Evolutionary conservation across 2,329 filamentous ascomycete species (phyloP).

Genomic region (Bipolaris zeicola): DNA sequence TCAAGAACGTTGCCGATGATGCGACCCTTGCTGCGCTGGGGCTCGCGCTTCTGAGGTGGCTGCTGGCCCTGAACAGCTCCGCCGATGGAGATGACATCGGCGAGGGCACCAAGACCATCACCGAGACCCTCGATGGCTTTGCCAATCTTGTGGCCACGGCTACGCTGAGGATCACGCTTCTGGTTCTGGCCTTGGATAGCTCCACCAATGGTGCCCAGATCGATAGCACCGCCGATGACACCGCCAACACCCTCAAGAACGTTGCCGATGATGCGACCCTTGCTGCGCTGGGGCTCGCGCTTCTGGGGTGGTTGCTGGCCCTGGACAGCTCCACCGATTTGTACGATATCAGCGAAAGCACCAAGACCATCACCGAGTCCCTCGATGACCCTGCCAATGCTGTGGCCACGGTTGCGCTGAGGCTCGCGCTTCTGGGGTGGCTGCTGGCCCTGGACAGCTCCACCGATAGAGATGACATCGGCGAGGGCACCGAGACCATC

Average conservation of each 20-base stretch:
- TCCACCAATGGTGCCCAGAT: neutral
- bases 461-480: neutral
- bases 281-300: neutral
- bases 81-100: neutral
- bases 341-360: neutral
- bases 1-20: no score
- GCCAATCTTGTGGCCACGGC: no score
- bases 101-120: neutral
- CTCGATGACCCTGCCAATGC: no score
- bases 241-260: no score
- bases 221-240: no score
- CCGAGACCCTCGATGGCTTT: neutral
- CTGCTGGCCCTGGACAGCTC: neutral
- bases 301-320: no score
- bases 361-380: neutral
- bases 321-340: neutral
- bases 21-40: neutral
- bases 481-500: no score
- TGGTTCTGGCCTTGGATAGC: neutral
- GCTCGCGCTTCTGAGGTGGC: neutral
- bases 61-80: neutral
- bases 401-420: neutral
- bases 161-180: neutral
- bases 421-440: neutral
- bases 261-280: no score